Base-by-base conservation (phyloP, 768 basidiomycete species). In the Myochromella boudieri region DNA sequence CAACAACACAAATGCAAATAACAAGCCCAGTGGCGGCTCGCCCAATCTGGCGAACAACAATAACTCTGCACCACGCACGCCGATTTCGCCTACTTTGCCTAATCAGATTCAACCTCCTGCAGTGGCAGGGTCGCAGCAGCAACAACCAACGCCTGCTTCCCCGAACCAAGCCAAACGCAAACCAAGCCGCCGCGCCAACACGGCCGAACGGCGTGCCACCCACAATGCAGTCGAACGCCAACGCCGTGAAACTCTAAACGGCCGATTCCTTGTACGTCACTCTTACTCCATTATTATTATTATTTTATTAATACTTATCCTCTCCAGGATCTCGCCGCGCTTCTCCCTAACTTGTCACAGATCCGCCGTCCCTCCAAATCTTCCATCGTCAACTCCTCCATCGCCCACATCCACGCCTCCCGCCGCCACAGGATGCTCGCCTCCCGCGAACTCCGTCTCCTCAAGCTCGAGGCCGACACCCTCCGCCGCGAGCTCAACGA, bases 201-300 rank as follows among this genome's bases (percentile, higher is more conserved):
- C 95, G 42, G 95, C 94, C 42, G 95, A 97, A 66, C 90, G 95
- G 67, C 76, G 95, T 27, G 92, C 93, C 3, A 94, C 91, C 17
- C 95, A 99, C 71, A 99, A 98, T 64, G 95, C 97, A 25, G 92
- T 97, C 48, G 97, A 97, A 72, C 79, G 97, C 41, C 87, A 89
- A 61, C 80, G 95, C 38, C 75, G 95, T 40, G 95, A 98, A 72
- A 94, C 89, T 36, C 72, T 98, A 42, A 99, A 97, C 63, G 82
- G 87, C 43, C 80, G 93, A 48, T 98, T 98, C 74, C 72, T 97
- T 58, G 89, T 85, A 63, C 59, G 85, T 66, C 40, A 43, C 45
- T 55, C 54, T 46, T 59, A 18, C 37, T 17, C 36, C 20, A 9
- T n/a, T 4, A 29, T 20, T 36, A 32, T 38, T 34, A 37, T 6